These are phyloP conservation scores for Aeschynomene evenia DNA, from an alignment of 306 rosid species.

Conservation along the genomic window DNA sequence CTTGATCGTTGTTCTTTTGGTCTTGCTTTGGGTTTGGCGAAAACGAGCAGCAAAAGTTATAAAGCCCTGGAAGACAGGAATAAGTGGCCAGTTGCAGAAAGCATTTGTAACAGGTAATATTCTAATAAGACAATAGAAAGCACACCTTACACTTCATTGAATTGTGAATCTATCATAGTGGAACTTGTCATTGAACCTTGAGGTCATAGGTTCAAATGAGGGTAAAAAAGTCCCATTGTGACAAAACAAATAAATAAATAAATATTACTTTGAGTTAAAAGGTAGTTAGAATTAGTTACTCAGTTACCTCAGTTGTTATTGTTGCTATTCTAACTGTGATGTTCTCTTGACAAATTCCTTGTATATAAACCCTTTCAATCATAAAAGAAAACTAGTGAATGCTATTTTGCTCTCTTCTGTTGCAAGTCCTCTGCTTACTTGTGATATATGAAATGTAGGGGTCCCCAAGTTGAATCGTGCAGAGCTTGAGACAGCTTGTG, in stretches of 20 bases:
- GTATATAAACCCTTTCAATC: too few species aligned
- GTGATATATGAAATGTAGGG: slow-evolving; percentile 49
- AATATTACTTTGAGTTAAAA: not conserved
- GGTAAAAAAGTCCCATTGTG: not conserved
- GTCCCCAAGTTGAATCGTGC: slow-evolving; percentile 84
- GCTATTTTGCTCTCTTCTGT: too few species aligned
- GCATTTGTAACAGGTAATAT: slow-evolving; percentile 87
- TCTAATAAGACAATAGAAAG: not conserved
- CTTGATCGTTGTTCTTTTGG: slow-evolving; percentile 43
- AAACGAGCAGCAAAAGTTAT: slow-evolving; percentile 65
- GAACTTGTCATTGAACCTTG: not conserved
- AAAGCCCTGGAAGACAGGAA: slow-evolving; percentile 91
- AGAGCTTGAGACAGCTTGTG: slow-evolving; percentile 93
- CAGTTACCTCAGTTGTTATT: too few species aligned
- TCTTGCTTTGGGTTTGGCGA: slow-evolving; percentile 54
- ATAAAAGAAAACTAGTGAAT: too few species aligned
- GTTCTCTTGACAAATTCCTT: too few species aligned
- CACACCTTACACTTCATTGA: not conserved
- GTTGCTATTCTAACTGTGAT: too few species aligned
- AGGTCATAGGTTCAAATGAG: not conserved
- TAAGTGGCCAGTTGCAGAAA: slow-evolving; percentile 97
- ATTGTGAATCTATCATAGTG: slow-evolving; percentile 7
- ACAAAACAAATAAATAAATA: not conserved
- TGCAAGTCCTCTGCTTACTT: too few species aligned
- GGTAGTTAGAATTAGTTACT: too few species aligned